Evolutionary conservation across 129 eudicot species (phyloP).

Genomic region (Arctium minus): DNA sequence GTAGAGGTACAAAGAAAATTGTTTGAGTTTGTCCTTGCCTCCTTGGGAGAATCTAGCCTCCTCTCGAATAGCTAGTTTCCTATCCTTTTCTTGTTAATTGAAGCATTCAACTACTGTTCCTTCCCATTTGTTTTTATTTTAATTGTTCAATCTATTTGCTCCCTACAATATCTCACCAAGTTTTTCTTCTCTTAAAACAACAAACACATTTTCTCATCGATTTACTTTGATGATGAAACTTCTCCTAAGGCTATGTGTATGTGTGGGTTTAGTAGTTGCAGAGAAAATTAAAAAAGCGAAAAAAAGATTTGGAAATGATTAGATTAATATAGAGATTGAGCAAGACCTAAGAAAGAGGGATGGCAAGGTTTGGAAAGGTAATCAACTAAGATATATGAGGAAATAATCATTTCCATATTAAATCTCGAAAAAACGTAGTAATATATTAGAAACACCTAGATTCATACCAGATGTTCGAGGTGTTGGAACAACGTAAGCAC

Average conservation of each 20-base stretch:
- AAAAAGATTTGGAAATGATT: too few species aligned
- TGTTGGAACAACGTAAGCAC: slow-evolving; percentile 63
- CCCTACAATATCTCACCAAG: not conserved
- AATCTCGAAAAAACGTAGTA: not conserved
- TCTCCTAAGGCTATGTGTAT: not conserved
- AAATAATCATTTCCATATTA: too few species aligned
- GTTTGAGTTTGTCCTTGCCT: too few species aligned
- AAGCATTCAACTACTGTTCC: too few species aligned
- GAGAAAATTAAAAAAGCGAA: not conserved
- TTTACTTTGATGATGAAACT: not conserved
- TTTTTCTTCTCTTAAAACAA: not conserved
- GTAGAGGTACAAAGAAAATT: too few species aligned
- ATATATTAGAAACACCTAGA: not conserved
- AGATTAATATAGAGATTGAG: not conserved
- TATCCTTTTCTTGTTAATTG: too few species aligned
- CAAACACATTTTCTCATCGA: not conserved
- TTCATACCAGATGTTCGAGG: slow-evolving; percentile 63
- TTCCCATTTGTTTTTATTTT: too few species aligned
- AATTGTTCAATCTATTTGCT: too few species aligned
- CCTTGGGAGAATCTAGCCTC: too few species aligned
- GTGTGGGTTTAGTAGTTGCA: not conserved
- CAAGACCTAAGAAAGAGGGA: not conserved
- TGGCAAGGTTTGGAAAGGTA: not conserved
- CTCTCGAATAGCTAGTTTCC: too few species aligned
- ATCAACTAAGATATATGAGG: not conserved